Conservation (phyloP, 1,139 yeast genomes). For the Meyerozyma elateridarum region DNA sequence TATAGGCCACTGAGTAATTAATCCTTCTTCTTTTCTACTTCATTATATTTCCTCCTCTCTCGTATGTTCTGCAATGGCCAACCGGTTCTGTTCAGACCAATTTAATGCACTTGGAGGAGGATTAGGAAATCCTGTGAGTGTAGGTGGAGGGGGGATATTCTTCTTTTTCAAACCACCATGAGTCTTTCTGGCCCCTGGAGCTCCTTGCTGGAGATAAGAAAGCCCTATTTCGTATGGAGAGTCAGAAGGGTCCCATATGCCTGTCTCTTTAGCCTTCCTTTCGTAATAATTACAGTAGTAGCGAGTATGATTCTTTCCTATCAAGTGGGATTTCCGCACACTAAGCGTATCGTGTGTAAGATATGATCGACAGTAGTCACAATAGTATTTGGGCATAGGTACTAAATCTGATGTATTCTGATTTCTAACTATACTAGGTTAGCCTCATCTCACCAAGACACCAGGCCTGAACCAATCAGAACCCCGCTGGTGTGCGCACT, state of each 20-base stretch:
- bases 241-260: slow-evolving; percentile 38
- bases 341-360: slow-evolving; percentile 86
- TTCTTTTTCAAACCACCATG: slow-evolving; percentile 7
- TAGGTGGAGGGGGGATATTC: slow-evolving; percentile 40
- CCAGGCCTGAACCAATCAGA: slow-evolving; percentile 5
- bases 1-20: no score
- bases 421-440: no score
- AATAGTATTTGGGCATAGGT: slow-evolving; percentile 59
- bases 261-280: slow-evolving; percentile 45
- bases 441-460: slow-evolving; percentile 15
- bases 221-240: slow-evolving; percentile 37
- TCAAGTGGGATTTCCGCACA: slow-evolving; percentile 77
- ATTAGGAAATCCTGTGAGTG: slow-evolving; percentile 30
- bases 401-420: no score
- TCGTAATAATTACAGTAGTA: slow-evolving; percentile 77
- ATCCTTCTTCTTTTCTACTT: no score
- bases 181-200: slow-evolving; percentile 36
- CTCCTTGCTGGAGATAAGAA: slow-evolving; percentile 34
- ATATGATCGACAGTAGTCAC: slow-evolving; percentile 84
- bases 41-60: no score
- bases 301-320: slow-evolving; percentile 75
- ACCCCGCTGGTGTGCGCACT: slow-evolving; percentile 2
- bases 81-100: neutral
- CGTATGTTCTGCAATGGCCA: slow-evolving; percentile 2
- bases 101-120: slow-evolving; percentile 36